Percentiles rank a stretch among this genome's conserved stretches.
phyloP scores from a whole-genome alignment of 345 rosid species.

The Luvunga scandens region DNA sequence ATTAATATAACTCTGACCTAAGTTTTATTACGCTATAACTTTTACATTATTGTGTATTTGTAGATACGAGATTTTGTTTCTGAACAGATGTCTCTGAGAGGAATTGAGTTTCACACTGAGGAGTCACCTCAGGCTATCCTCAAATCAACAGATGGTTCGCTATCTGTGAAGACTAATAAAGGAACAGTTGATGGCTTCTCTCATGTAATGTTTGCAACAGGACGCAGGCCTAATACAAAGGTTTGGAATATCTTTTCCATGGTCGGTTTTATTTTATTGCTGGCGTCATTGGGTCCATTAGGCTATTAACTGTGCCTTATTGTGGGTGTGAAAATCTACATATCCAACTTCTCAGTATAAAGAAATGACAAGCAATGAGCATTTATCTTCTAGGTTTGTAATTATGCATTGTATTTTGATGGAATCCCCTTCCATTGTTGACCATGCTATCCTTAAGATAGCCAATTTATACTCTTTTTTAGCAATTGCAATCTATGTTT shows the following conservation, averaged over 20 bases:
- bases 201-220: constrained; percentile 97
- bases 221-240: constrained; percentile 90
- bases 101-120: constrained; percentile 86
- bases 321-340: neutral
- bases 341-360: neutral
- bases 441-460: neutral
- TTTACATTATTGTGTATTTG: constrained; percentile 1
- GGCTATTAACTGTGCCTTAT: neutral
- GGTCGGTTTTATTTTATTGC: neutral
- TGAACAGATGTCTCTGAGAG: constrained; percentile 88
- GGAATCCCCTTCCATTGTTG: neutral
- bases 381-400: neutral
- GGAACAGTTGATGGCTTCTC: constrained; percentile 89
- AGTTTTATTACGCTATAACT: neutral
- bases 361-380: neutral
- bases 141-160: constrained; percentile 72
- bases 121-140: constrained; percentile 83
- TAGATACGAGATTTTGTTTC: constrained; percentile 88
- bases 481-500: neutral
- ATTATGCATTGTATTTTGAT: neutral
- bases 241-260: constrained; percentile 32
- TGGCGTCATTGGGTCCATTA: neutral
- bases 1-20: neutral
- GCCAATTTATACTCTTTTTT: neutral
- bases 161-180: constrained; percentile 79